A percentile compares a stretch with the other conserved stretches of the same genome.
Conservation (phyloP, 1,284 basidiomycete genomes). For the Irpex sp. region DNA sequence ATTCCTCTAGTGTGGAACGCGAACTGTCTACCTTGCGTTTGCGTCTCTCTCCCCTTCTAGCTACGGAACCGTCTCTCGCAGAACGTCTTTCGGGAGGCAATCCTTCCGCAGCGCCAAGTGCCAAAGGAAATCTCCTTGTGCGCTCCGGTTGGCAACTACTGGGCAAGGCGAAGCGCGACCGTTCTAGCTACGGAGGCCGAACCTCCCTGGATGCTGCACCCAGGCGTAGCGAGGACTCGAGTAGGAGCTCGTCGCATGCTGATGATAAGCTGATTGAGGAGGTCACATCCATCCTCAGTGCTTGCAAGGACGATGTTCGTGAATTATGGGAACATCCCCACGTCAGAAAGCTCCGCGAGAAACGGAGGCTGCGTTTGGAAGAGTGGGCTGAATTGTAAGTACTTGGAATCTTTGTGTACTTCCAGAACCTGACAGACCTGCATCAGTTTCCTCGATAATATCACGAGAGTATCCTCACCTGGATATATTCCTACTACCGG, state of each 20-base stretch:
- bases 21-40: slow-evolving; percentile 50
- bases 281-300: slow-evolving; percentile 52
- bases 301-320: slow-evolving; percentile 58
- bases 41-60: slow-evolving; percentile 56
- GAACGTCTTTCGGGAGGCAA: slow-evolving; percentile 71
- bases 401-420: not conserved
- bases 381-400: slow-evolving; percentile 84
- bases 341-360: slow-evolving; percentile 62
- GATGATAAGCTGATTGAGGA: slow-evolving; percentile 55
- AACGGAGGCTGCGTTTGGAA: slow-evolving; percentile 69
- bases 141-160: slow-evolving; percentile 71
- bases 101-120: slow-evolving; percentile 57
- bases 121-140: slow-evolving; percentile 71
- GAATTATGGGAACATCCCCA: slow-evolving; percentile 68
- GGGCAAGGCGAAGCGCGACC: slow-evolving; percentile 21
- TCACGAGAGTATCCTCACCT: slow-evolving; percentile 59
- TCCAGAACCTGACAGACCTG: not conserved
- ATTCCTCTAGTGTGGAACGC: slow-evolving; percentile 24
- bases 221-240: slow-evolving; percentile 16
- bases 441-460: slow-evolving; percentile 67
- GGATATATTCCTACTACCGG: slow-evolving; percentile 74
- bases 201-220: slow-evolving; percentile 16
- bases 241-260: slow-evolving; percentile 23
- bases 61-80: slow-evolving; percentile 59
- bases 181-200: slow-evolving; percentile 24